Evolutionary conservation across 306 rosid species (phyloP), one percentile per base, ranked within the genome.

Genomic region (Vicia sativa): DNA sequence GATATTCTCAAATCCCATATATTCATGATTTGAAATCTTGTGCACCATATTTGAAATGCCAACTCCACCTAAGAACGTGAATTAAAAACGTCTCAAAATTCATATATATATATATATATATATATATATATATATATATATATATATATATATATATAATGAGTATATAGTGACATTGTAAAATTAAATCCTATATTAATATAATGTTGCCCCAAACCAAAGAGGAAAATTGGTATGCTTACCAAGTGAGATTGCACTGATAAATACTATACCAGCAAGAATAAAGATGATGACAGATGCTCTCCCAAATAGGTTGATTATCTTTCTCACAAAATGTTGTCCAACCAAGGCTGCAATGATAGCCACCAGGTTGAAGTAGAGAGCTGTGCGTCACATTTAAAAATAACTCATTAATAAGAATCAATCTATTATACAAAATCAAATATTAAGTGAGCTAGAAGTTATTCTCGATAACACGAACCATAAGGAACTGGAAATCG

Each of bases 1-100:
- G 35, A 92, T 83, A 73, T 90, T 75, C 76, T 86, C 91, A 44
- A 90, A 92, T 46, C 98, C 98, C 98, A 92, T 90, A 63, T 90
- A 90, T 26, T 84, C 93, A 11, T 85, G 44, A 44, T 13, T 77
- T 31, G 74, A 23, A 44, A 87, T 79, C 86, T 82, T 85, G 35
- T 55, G 55, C 18, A 90, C 57, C 86, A 85, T 83, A 61, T 84
- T 80, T 77, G 76, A 67, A 56, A 92, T 80, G 55, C 98, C 96
- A 28, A 92, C 90, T 57, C 98, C 98, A 53, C 98, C 98, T 92
- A 67, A 26, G 49, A 76, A 65, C 56, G 23, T 49, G 13, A 49
- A 9, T 49, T 12, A n/a, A n/a, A 45, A 49, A 49, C 11, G 6
- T 18, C 56, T 49, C 1, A 18, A 13, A 49, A 49, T 14, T 16